These are phyloP conservation scores for Xeromyces bisporus DNA, from an alignment of 495 filamentous ascomycete genomes.

Conservation along the genomic window DNA sequence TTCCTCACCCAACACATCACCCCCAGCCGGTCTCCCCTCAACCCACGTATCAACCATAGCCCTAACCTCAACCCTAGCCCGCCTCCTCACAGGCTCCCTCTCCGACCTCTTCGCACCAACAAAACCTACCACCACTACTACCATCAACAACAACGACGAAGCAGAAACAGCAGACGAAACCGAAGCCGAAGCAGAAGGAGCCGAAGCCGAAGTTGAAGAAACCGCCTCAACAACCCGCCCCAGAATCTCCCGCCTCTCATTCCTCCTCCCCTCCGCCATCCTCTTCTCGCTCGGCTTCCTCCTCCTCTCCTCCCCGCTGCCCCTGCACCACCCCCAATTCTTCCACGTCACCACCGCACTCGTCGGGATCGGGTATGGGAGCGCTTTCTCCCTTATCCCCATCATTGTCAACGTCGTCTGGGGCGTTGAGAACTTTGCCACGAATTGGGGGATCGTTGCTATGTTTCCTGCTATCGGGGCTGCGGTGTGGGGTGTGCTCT, in stretches of 20 bases:
- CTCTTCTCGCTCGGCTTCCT: conserved; percentile 63
- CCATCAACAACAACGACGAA: conserved; percentile 18
- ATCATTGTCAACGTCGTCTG: conserved; percentile 90
- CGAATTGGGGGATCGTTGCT: conserved; percentile 91
- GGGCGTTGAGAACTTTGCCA: conserved; percentile 97
- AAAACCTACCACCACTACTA: conserved; percentile 22
- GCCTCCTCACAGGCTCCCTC: conserved; percentile 67
- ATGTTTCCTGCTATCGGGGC: conserved; percentile 78
- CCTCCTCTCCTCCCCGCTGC: conserved; percentile 51
- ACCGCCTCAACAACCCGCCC: conserved; percentile 16
- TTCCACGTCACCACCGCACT: conserved; percentile 69
- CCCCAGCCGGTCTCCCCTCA: conserved; percentile 51
- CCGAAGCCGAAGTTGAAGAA: no score
- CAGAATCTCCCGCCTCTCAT: conserved; percentile 57
- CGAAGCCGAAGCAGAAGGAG: background rate
- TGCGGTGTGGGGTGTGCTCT: conserved; percentile 70
- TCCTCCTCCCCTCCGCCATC: conserved; percentile 59
- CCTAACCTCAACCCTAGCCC: conserved; percentile 74
- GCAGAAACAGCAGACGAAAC: conserved; percentile 12
- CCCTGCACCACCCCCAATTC: conserved; percentile 46
- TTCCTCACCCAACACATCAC: conserved; percentile 23
- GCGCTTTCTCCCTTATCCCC: conserved; percentile 71
- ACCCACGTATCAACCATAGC: conserved; percentile 88
- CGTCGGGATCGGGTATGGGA: conserved; percentile 82
- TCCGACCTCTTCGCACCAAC: conserved; percentile 75